A percentile compares a stretch with the other conserved stretches of the same genome.
phyloP scores from a whole-genome alignment of 2,329 filamentous ascomycete species.

The Colletotrichum sp. region DNA sequence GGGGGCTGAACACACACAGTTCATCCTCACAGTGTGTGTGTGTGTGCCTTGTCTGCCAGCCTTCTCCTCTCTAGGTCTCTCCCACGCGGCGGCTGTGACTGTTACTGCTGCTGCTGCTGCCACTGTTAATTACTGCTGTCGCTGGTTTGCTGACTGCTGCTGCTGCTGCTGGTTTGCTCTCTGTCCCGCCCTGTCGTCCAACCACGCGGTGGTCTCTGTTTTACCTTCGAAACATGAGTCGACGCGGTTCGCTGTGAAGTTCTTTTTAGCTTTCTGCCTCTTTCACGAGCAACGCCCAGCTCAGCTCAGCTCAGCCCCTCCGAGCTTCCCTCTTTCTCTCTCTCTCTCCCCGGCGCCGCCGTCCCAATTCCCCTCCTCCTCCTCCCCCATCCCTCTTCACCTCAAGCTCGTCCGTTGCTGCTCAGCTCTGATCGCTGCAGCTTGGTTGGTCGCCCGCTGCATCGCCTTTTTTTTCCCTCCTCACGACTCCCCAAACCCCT shows the following conservation, averaged over 20 bases:
- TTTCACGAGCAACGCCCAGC: background rate
- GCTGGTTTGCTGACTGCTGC: background rate
- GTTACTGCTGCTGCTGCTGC: background rate
- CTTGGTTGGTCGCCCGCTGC: background rate
- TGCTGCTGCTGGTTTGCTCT: background rate
- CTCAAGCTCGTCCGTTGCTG: background rate
- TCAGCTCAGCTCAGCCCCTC: background rate
- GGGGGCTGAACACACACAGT: conserved; percentile 11
- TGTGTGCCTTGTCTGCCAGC: background rate
- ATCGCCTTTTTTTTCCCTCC: background rate
- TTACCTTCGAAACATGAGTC: conserved; percentile 13
- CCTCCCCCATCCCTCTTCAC: background rate
- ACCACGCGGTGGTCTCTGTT: conserved; percentile 6
- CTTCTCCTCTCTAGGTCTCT: background rate
- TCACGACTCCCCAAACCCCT: background rate
- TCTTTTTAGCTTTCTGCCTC: conserved; percentile 1
- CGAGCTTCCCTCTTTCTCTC: background rate
- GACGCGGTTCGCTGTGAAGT: background rate
- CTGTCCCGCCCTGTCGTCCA: background rate
- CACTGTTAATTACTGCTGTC: background rate
- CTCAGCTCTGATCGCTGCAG: background rate
- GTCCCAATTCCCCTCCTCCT: background rate
- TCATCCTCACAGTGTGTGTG: background rate
- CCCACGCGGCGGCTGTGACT: background rate
- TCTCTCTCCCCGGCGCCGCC: background rate